Evolutionary conservation across 2,329 filamentous ascomycete genomes (phyloP).

Genomic region (Colletotrichum tabaci): DNA sequence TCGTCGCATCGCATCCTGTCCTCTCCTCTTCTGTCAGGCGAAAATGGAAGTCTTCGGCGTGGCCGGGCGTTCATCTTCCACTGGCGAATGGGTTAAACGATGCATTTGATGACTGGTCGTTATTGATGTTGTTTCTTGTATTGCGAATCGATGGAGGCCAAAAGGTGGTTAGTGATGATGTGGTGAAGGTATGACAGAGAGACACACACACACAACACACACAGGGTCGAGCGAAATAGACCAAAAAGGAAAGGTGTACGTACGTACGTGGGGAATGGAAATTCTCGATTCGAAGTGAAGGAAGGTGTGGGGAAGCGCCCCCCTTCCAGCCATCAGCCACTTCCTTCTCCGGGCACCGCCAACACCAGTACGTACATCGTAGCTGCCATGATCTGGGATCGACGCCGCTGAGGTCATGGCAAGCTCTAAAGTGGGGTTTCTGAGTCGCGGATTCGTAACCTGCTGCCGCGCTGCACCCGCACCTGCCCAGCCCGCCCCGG

Average conservation of each 20-base stretch:
- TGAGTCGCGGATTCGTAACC: constrained; percentile 35
- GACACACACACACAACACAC: background rate
- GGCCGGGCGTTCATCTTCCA: no score
- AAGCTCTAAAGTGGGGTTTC: constrained; percentile 5
- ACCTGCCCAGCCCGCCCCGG: background rate
- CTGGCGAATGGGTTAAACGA: no score
- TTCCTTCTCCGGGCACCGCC: no score
- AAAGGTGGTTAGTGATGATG: no score
- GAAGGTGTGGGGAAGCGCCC: constrained; percentile 32
- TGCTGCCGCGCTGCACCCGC: background rate
- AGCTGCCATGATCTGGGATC: constrained; percentile 24
- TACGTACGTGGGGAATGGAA: background rate
- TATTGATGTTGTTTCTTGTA: no score
- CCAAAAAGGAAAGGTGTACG: constrained; percentile 24
- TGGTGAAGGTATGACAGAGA: no score
- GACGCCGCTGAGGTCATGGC: constrained; percentile 41
- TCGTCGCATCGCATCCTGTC: background rate
- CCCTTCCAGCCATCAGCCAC: background rate
- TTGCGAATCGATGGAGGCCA: no score
- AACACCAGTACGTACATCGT: no score
- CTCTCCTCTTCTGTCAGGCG: no score
- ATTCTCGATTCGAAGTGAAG: background rate
- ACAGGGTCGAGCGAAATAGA: constrained; percentile 1
- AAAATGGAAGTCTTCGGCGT: no score
- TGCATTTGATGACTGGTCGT: no score